These are phyloP conservation scores for Lathyrus sativus DNA, from an alignment of 306 rosid species.

Conservation along the genomic window DNA sequence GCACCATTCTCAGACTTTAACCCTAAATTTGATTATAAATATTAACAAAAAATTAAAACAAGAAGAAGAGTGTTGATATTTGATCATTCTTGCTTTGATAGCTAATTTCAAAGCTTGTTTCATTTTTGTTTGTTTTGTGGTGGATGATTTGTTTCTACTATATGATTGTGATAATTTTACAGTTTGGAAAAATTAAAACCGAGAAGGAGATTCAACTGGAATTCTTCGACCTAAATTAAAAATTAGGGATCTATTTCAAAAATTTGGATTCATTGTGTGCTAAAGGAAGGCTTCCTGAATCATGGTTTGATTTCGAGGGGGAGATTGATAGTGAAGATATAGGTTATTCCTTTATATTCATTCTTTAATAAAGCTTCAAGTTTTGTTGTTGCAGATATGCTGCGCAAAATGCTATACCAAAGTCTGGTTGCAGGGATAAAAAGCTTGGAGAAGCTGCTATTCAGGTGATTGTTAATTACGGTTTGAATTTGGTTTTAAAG, in stretches of 20 bases:
- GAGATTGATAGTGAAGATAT: slow-evolving; percentile 97
- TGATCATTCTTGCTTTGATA: slow-evolving; percentile 16
- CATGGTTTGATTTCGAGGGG: slow-evolving; percentile 87
- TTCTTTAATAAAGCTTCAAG: slow-evolving; percentile 20
- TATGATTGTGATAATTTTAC: slow-evolving; percentile 50
- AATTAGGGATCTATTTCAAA: slow-evolving; percentile 90
- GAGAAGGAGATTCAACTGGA: slow-evolving; percentile 96
- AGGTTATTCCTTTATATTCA: slow-evolving; percentile 49
- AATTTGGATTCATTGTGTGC: slow-evolving; percentile 80
- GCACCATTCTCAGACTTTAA: no score
- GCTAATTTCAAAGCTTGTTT: slow-evolving; percentile 12
- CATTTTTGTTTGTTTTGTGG: slow-evolving; percentile 23
- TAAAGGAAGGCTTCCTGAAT: slow-evolving; percentile 76
- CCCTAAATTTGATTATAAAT: no score
- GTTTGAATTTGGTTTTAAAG: no score
- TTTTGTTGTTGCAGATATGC: not conserved
- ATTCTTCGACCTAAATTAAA: slow-evolving; percentile 81
- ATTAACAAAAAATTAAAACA: no score
- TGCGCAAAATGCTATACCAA: no score
- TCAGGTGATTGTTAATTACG: no score
- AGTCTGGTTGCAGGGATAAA: no score
- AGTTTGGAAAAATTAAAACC: slow-evolving; percentile 87
- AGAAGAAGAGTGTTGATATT: not conserved
- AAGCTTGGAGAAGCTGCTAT: no score
- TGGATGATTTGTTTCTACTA: slow-evolving; percentile 31